Conservation (phyloP, 495 filamentous ascomycete genomes). For the Podospora bellae-mahoneyi region DNA sequence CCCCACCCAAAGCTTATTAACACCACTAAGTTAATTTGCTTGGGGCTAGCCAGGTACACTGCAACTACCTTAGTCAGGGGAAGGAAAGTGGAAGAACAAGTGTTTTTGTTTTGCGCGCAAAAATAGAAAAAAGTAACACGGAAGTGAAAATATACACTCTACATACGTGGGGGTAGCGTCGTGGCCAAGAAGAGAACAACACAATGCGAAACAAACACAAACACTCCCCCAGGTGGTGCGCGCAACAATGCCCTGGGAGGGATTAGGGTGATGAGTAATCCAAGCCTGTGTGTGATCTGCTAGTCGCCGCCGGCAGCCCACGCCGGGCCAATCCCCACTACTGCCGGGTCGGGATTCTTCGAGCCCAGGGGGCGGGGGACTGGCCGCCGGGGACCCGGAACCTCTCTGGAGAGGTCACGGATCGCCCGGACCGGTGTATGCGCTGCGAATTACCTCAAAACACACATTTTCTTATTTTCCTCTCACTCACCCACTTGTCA, state of each 20-base stretch:
- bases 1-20: neutral
- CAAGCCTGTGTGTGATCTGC: neutral
- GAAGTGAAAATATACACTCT: neutral
- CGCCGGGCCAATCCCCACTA: constrained; percentile 20
- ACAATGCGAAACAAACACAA: neutral
- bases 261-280: neutral
- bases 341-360: constrained; percentile 18
- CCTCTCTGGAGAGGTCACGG: constrained; percentile 15
- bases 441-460: neutral
- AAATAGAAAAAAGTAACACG: neutral
- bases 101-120: neutral
- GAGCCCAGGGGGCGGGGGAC: constrained; percentile 11
- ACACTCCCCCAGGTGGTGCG: neutral
- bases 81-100: neutral
- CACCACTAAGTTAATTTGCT: neutral
- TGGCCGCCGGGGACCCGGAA: constrained; percentile 23
- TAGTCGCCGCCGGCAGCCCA: constrained; percentile 16
- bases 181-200: neutral
- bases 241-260: neutral
- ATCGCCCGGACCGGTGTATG: constrained; percentile 24
- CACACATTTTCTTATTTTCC: too few species aligned
- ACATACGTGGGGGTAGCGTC: neutral
- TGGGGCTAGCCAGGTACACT: neutral
- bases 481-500: too few species aligned
- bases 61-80: too few species aligned